Evolutionary conservation across 2,329 filamentous ascomycete species (phyloP), one percentile per base, ranked within the genome.

Genomic region (Aspergillus clavatus): DNA sequence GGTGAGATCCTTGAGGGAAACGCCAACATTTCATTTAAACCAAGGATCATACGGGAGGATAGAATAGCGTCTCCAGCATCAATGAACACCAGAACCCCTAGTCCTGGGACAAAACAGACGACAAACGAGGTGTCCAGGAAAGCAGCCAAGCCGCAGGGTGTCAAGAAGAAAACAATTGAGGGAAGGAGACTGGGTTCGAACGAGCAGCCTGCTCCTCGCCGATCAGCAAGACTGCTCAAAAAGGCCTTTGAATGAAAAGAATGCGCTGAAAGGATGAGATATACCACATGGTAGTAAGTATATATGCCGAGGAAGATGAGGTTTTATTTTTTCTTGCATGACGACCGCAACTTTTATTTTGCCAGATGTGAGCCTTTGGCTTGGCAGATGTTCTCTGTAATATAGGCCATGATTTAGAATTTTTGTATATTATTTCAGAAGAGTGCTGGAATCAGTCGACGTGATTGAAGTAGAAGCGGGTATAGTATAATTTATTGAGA

Each of bases 1-100:
- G 48, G 48, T 6, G 49, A 54, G 18, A 12, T 44, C 16, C 41
- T 52, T 11, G 46, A 50, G 23, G 53, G 53, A 7, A 24, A 47
- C 33, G 44, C 23, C 1, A 38, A 19, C 14, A 43, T 52, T 3
- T 43, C 49, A 23, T 47, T 56, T 8, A 36, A 33, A 12, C 51
- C 40, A 21, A 35, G 41, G 10, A 10, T 6, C 8, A 8, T 33
- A 18, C n/a, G 19, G 31, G 19, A 35, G 31, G 10, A 7, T 4
- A 35, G 11, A 10, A 2, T 10, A 11, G 7, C 10, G 18, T 11
- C 31, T 35, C 18, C 31, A 35, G 19, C 16, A 10, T 11, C 7
- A 2, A 16, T 18, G 18, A 18, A 35, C 31, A 21, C 31, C n/a
- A 35, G 19, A 18, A 18, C 16, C 12, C 19, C 16, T 10, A n/a